Base-by-base conservation (phyloP, 208 protist genomes). In the Trypanosomatidae sp. region DNA sequence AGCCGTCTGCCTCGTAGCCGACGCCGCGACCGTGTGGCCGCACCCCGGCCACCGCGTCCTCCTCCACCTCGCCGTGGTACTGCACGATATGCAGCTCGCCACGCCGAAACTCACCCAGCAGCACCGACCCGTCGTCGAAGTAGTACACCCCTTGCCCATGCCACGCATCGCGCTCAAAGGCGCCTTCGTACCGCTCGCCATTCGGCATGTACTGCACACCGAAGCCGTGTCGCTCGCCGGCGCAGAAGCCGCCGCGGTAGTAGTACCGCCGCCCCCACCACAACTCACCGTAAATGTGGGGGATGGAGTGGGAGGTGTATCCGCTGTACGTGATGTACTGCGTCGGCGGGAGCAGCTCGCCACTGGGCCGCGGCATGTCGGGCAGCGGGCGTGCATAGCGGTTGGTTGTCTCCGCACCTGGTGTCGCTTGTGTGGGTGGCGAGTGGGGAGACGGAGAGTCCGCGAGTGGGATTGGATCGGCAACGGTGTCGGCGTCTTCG, bases 61-160 rank as follows among this genome's bases (percentile, higher is more conserved):
- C 82, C 62, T 92, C 83, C 28, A 92, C 77, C 68, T 97, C 90
- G 10, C 93, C 93, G 69, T 85, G 89, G 79, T 95, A 96, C 47
- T 69, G 65, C 59, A 90, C 25, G 33, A 49, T 49, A 28, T 58
- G 66, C 43, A 96, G 74, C 56, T 76, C 72, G 1, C 82, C 83
- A 3, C 84, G 71, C 0, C 77, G 30, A 55, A 90, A 97, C 44
- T 82, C 50, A 12, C 90, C 91, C 19, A 91, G 69, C 47, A 95
- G 75, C 13, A 86, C 86, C 3, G 89, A 74, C 19, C 93, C 93
- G 59, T 94, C 88, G 0, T 81, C 78, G 43, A 75, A 72, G 74
- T 82, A 87, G 81, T 95, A 97, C 6, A 79, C 74, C 4, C 89
- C 89, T 9, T 71, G 43, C 10, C 85, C 86, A 55, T 91, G 80